A percentile compares a stretch with the other conserved stretches of the same genome.
Conservation (phyloP, 192 early-diverging fungal species). For the Podochytrium sp. region DNA sequence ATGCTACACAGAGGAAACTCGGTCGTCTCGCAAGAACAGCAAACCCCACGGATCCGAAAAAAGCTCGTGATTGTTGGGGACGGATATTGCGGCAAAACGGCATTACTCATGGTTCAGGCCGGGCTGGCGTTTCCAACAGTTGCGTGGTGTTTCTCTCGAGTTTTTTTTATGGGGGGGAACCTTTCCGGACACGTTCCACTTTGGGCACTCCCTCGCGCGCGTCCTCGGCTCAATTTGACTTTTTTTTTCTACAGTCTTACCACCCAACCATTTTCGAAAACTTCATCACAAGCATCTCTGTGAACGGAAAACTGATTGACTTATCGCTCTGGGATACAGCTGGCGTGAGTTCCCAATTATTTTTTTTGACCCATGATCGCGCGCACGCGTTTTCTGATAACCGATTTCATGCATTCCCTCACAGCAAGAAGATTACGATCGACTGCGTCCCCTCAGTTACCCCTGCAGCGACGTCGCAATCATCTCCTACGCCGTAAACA, state of each 20-base stretch:
- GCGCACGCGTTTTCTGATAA: too few relatives aligned
- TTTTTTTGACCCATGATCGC: too few relatives aligned
- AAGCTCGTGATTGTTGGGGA: conserved; percentile 64
- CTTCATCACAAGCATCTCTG: conserved; percentile 44
- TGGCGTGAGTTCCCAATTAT: too few relatives aligned
- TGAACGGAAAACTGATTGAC: conserved; percentile 45
- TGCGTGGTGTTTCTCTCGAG: too few relatives aligned
- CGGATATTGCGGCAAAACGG: conserved; percentile 61
- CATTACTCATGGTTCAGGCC: conserved; percentile 55
- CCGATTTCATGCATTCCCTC: too few relatives aligned
- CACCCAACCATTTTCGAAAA: conserved; percentile 83
- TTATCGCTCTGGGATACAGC: conserved; percentile 96
- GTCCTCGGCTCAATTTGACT: neutral
- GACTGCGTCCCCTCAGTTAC: conserved; percentile 89
- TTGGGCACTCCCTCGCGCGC: too few relatives aligned
- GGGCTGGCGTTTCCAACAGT: conserved; percentile 56
- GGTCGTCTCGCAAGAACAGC: neutral
- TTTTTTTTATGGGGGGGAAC: too few relatives aligned
- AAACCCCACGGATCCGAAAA: conserved; percentile 26
- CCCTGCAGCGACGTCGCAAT: conserved; percentile 81
- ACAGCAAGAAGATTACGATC: conserved; percentile 97
- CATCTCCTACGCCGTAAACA: conserved; percentile 83
- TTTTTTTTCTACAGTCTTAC: conserved; percentile 48
- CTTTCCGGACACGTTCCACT: too few relatives aligned
- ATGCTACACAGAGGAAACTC: conserved; percentile 24